Evolutionary conservation across 805 yeast species (phyloP), one percentile per base, ranked within the genome.

Genomic region (Wickerhamomyces sydowiorum): DNA sequence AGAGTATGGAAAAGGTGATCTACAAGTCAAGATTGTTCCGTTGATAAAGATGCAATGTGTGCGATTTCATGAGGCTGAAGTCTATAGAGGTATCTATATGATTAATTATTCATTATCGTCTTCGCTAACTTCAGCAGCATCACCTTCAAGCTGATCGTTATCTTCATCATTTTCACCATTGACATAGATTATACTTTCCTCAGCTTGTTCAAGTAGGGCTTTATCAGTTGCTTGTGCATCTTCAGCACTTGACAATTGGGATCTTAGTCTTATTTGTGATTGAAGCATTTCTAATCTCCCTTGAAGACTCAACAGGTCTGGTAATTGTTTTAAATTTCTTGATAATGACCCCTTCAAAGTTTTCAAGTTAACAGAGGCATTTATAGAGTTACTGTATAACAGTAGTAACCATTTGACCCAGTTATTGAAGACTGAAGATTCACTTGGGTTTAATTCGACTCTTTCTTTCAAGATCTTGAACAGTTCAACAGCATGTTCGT

Each of bases 381-480:
- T 41, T 14, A 54, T 37, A 1, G 41, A 17, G 9, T 42, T 76
- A 21, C 90, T 87, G 54, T 83, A 85, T 13, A 75, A 64, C 22
- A 89, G 70, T 45, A 90, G 65, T 15, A 86, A 52, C 88, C 93
- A 87, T 60, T 86, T 85, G 40, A 90, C 68, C 96, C 97, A 91
- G 10, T 65, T 53, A 36, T 70, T 64, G 43, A 64, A 62, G 52
- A 42, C 46, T 36, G 61, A 56, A 6, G 79, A 67, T 36, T 75
- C 65, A 23, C 65, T 57, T 19, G 76, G 75, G 17, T 65, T 55
- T 20, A 67, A 62, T 4, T 79, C 69, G 35, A 81, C 61, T 38
- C 68, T 63, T 30, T 66, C 66, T 4, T 76, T 71, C 22, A 76
- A 60, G 33, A 60, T 59, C 49, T 68, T 77, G 53, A 78, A 70